phyloP scores from a whole-genome alignment of 2,329 filamentous ascomycete species.

The Aspergillus quadrilineatus region DNA sequence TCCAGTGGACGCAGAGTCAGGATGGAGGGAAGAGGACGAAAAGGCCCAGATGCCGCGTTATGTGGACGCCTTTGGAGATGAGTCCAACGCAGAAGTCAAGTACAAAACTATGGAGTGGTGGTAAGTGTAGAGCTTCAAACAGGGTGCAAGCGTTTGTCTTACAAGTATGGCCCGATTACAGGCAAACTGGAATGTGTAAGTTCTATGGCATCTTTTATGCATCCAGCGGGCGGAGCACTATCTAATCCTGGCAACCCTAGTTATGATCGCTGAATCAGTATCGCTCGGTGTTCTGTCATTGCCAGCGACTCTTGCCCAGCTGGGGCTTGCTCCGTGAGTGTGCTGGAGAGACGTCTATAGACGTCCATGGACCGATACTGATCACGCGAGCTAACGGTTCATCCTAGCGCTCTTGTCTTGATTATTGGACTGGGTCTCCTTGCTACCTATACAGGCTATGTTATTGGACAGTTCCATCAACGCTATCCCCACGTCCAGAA shows the following conservation, averaged over 20 bases:
- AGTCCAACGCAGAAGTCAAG: constrained; percentile 42
- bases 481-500: constrained; percentile 58
- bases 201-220: neutral
- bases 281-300: constrained; percentile 56
- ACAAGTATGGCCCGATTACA: constrained; percentile 9
- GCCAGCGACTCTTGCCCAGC: constrained; percentile 49
- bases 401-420: constrained; percentile 35
- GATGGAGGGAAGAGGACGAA: neutral
- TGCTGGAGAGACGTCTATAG: too few relatives aligned
- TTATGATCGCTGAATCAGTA: constrained; percentile 59
- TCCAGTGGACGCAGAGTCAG: neutral
- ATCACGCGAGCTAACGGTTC: neutral
- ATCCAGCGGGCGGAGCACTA: neutral
- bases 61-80: constrained; percentile 30
- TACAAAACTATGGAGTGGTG: constrained; percentile 51
- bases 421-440: constrained; percentile 53
- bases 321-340: constrained; percentile 52
- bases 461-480: constrained; percentile 58
- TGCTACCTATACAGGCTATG: constrained; percentile 57
- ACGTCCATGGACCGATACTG: neutral
- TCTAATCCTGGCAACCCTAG: constrained; percentile 17
- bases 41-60: neutral
- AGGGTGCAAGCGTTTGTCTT: too few relatives aligned
- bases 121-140: constrained; percentile 7
- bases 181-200: constrained; percentile 42